Base-by-base conservation (phyloP, 139 green algal species). In the Micromonas commoda region DNA sequence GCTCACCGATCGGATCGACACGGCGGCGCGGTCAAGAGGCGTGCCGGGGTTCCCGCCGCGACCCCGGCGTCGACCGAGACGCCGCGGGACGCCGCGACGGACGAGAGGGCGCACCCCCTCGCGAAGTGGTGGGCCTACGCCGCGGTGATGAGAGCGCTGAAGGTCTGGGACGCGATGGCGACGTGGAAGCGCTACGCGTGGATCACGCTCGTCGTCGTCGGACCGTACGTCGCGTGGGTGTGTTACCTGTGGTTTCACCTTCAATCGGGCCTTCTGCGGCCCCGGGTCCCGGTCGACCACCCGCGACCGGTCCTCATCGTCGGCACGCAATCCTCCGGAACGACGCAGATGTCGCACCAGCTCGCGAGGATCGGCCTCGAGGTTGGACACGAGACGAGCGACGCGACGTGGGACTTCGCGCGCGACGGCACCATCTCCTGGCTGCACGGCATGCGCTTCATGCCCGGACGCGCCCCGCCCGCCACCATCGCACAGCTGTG, bases 361-460 rank as follows among this genome's bases (percentile, higher is more conserved):
- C 57, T 78, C 29, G 31, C 20, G 3, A 37, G 45, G 57, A 38
- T 78, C 31, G 72, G 72, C 16, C 29, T 78, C 5, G 72, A 78
- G 28, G 0, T 78, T 4, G 72, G 39, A n/a, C 72, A 78, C 72
- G 72, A 78, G 52, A 69, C 16, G 13, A 54, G 24, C 72, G 72
- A 78, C 57, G 39, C 51, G 6, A 5, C 2, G 29, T 29, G 16
- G 16, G 31, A 57, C 2, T 69, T 71, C 32, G 37, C 20, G 38
- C 39, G 72, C 23, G 72, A 78, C 33, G 72, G 72, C 51, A 78
- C 72, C 4, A 39, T 78, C n/a, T 78, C 72, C 3, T 78, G 72
- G 72, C 28, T 39, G 16, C 72, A 78, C 57, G 72, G 26, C 5
- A 26, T 78, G 29, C 72, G 72, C 13, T 78, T 76, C 24, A 33